Conservation (phyloP, 1,139 yeast genomes). For the Hansenula anomala region DNA sequence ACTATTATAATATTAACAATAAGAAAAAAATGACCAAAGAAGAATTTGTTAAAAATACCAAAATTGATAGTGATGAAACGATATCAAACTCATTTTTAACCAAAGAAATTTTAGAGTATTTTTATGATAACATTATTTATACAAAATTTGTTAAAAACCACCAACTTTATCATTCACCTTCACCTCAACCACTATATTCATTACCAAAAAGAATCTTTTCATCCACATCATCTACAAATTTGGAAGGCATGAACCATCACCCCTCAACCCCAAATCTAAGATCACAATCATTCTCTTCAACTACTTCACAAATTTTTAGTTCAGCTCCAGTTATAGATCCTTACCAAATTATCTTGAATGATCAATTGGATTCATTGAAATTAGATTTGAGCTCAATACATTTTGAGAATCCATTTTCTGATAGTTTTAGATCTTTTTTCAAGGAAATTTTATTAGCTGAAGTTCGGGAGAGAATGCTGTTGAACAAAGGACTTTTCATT, state of each 20-base stretch:
- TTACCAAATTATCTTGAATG: constrained; percentile 25
- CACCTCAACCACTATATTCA: constrained; percentile 14
- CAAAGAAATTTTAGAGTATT: constrained; percentile 42
- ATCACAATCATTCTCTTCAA: constrained; percentile 18
- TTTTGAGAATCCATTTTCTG: constrained; percentile 22
- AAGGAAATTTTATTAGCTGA: background rate
- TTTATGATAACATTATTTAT: constrained; percentile 58
- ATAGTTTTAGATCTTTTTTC: constrained; percentile 3
- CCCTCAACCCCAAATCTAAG: constrained; percentile 4
- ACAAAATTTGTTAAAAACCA: constrained; percentile 37
- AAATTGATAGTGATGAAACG: constrained; percentile 25
- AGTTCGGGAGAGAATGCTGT: constrained; percentile 4
- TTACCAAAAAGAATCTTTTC: constrained; percentile 21
- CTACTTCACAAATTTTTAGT: constrained; percentile 20
- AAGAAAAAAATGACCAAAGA: constrained; percentile 56
- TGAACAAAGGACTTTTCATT: constrained; percentile 12
- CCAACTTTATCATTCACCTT: constrained; percentile 1
- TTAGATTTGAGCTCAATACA: constrained; percentile 13
- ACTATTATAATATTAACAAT: constrained; percentile 59
- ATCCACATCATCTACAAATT: constrained; percentile 19
- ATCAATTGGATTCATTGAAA: constrained; percentile 18
- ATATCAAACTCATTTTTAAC: constrained; percentile 23
- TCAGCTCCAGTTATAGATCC: constrained; percentile 24
- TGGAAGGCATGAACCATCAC: constrained; percentile 8
- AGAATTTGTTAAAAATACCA: constrained; percentile 50